Conservation (phyloP, 176 grass and related monocot species). For the Hyparrhenia diplandra region DNA sequence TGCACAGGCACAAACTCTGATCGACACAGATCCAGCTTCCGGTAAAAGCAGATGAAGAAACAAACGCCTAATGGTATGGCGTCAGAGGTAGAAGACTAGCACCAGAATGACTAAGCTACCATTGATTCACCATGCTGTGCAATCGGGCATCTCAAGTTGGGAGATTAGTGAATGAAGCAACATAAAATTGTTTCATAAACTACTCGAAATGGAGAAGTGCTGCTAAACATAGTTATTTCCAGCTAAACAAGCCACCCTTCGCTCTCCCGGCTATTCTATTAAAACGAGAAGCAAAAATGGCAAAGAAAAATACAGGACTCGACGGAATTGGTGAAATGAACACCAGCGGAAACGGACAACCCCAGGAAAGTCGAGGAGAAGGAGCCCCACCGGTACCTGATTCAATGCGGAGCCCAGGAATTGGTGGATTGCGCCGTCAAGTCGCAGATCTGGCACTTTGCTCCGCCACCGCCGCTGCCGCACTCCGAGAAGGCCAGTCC, state of each 20-base stretch:
- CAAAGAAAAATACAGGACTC: background rate
- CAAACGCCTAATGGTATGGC: background rate
- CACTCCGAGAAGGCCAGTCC: background rate
- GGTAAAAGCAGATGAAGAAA: background rate
- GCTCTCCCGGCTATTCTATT: background rate
- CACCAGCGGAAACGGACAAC: background rate
- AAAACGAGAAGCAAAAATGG: background rate
- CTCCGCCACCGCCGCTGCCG: background rate
- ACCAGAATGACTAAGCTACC: background rate
- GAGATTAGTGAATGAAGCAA: background rate
- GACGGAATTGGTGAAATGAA: background rate
- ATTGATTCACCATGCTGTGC: too few species aligned
- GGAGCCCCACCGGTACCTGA: background rate
- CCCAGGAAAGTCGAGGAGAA: background rate
- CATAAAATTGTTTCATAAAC: background rate
- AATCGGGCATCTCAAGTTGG: too few species aligned
- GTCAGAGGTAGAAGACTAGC: background rate
- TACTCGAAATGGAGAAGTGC: background rate
- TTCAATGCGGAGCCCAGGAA: constrained; percentile 26
- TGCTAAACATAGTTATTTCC: background rate
- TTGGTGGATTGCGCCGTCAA: constrained; percentile 20
- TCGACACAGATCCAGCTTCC: background rate
- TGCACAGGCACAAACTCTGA: background rate
- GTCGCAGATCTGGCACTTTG: constrained; percentile 38
- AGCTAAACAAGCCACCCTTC: background rate